These are phyloP conservation scores for Tetrahymena borealis DNA, from an alignment of 73 alveolate species.

Conservation along the genomic window DNA sequence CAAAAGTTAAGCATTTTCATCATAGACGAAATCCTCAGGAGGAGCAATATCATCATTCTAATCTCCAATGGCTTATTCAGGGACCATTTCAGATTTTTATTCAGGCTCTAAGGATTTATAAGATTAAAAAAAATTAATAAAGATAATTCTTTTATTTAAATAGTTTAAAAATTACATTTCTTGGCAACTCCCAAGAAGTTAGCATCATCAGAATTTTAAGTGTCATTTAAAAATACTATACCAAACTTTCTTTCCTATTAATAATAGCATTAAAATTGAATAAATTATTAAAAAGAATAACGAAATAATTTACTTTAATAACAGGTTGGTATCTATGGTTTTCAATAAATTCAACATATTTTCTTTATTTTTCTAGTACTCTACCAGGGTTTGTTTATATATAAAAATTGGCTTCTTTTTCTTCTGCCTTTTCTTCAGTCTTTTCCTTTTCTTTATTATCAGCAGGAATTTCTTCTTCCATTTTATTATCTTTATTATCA, in stretches of 20 bases:
- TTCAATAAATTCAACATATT: conserved; percentile 51
- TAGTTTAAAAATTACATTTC: neutral
- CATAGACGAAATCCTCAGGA: neutral
- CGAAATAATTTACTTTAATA: conserved; percentile 26
- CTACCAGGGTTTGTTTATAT: conserved; percentile 77
- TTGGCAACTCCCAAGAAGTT: neutral
- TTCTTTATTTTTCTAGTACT: conserved; percentile 80
- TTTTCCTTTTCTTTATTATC: conserved; percentile 55
- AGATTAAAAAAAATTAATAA: neutral
- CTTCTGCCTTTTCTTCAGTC: conserved; percentile 66
- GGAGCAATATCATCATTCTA: neutral
- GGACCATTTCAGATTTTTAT: neutral
- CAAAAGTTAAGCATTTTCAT: neutral
- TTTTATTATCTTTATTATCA: conserved; percentile 53
- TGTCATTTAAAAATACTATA: neutral
- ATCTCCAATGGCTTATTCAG: neutral
- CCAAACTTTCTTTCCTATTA: neutral
- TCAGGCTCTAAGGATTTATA: neutral
- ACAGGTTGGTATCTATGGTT: conserved; percentile 79
- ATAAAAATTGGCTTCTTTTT: conserved; percentile 78
- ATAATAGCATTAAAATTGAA: neutral
- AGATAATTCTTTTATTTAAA: neutral
- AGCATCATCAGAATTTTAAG: neutral
- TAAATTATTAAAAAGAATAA: neutral
- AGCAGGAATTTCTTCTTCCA: conserved; percentile 51